Conservation (phyloP, 257 asterid genomes). For the Petunia axillaris region DNA sequence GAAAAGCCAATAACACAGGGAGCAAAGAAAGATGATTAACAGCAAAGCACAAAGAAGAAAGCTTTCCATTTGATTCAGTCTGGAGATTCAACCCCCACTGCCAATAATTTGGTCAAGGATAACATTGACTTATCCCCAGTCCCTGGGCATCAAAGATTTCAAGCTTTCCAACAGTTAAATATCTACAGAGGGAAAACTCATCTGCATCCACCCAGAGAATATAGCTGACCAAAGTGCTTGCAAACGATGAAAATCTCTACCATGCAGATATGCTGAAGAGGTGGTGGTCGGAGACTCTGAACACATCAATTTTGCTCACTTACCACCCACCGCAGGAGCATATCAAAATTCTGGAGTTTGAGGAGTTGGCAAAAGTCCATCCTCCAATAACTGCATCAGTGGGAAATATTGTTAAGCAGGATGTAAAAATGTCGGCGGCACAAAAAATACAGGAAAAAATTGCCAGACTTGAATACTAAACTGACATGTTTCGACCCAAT, state of each 20-base stretch:
- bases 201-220: conserved; percentile 33
- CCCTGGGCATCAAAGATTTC: conserved; percentile 34
- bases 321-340: conserved; percentile 28
- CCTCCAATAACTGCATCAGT: conserved; percentile 18
- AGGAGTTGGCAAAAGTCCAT: conserved; percentile 9
- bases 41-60: conserved; percentile 34
- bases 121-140: conserved; percentile 27
- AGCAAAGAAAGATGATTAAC: conserved; percentile 27
- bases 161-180: conserved; percentile 33
- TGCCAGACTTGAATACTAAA: not conserved
- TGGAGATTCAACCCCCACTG: conserved; percentile 30
- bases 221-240: conserved; percentile 29
- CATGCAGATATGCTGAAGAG: conserved; percentile 7
- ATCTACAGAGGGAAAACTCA: conserved; percentile 35
- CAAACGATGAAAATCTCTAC: not conserved
- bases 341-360: conserved; percentile 23
- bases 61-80: conserved; percentile 32
- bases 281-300: conserved; percentile 34
- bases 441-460: not conserved
- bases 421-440: conserved; percentile 9
- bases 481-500: not conserved
- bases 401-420: not conserved
- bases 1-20: conserved; percentile 26
- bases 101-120: conserved; percentile 30
- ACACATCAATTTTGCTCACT: conserved; percentile 31